A percentile compares a stretch with the other conserved stretches of the same genome.
Evolutionary conservation across 2,329 filamentous ascomycete species (phyloP).

Genomic region (Botrytis medusae): DNA sequence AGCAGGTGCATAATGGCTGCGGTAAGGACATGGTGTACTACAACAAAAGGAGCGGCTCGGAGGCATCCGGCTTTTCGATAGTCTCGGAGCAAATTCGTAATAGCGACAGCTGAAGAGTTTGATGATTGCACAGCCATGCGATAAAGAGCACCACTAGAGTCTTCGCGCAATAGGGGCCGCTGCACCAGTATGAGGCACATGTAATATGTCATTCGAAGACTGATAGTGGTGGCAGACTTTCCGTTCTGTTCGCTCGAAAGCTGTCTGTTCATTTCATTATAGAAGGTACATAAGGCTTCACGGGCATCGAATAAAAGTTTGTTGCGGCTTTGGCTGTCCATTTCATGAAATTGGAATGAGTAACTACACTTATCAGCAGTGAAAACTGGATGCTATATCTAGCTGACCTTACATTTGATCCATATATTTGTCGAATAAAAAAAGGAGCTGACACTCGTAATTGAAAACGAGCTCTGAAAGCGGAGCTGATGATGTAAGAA

Average conservation of each 20-base stretch:
- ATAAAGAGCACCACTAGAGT: background rate
- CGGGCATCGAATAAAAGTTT: constrained; percentile 9
- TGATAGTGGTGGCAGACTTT: background rate
- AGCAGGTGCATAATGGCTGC: constrained; percentile 8
- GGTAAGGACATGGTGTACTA: constrained; percentile 5
- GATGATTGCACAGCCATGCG: constrained; percentile 1
- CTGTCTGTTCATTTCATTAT: background rate
- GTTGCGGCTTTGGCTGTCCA: background rate
- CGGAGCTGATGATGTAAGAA: background rate
- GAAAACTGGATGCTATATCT: background rate
- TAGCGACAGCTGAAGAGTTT: background rate
- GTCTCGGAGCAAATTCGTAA: background rate
- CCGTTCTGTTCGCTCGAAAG: background rate
- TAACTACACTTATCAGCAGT: background rate
- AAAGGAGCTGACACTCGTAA: background rate
- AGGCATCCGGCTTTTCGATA: background rate
- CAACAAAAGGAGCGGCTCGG: background rate
- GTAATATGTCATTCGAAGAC: constrained; percentile 6
- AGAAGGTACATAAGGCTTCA: background rate
- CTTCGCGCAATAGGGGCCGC: background rate
- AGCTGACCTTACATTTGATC: constrained; percentile 1
- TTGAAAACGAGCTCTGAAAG: background rate
- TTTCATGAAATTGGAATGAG: background rate
- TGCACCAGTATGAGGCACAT: constrained; percentile 4
- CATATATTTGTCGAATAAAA: background rate